Conservation (phyloP, 208 protist species). For the Trypanosoma boissoni region DNA sequence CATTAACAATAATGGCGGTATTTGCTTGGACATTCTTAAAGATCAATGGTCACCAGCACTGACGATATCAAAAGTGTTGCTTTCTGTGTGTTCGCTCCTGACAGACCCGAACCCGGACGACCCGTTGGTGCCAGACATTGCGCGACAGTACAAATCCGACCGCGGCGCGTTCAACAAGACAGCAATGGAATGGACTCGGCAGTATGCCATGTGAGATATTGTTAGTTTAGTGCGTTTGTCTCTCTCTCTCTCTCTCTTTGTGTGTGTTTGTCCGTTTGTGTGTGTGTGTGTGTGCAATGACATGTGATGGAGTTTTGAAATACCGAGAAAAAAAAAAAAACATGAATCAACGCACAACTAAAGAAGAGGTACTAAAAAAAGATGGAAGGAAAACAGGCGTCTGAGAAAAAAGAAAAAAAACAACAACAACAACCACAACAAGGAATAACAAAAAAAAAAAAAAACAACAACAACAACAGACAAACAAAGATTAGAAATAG, state of each 20-base stretch:
- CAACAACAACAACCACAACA: neutral
- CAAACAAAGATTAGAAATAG: neutral
- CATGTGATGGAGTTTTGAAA: neutral
- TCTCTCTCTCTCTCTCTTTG: neutral
- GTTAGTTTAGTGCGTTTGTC: neutral
- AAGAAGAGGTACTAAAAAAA: neutral
- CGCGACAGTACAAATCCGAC: conserved; percentile 95
- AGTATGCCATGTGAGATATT: conserved; percentile 44
- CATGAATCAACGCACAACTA: too few species aligned
- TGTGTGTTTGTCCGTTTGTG: neutral
- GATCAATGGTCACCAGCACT: conserved; percentile 96
- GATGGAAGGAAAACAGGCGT: neutral
- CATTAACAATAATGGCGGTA: conserved; percentile 96
- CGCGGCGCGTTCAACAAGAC: conserved; percentile 88
- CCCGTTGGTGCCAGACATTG: conserved; percentile 98
- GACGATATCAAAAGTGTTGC: conserved; percentile 98
- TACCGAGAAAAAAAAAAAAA: neutral
- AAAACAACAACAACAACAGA: conserved; percentile 3
- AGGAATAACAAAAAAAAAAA: neutral
- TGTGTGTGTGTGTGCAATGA: neutral
- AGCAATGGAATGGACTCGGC: conserved; percentile 92
- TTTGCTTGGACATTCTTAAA: conserved; percentile 99
- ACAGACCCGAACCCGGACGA: conserved; percentile 99
- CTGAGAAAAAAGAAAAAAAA: neutral
- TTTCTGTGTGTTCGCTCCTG: conserved; percentile 98